Conservation (phyloP, 352 stramenopile species). For the Globisporangium polare region DNA sequence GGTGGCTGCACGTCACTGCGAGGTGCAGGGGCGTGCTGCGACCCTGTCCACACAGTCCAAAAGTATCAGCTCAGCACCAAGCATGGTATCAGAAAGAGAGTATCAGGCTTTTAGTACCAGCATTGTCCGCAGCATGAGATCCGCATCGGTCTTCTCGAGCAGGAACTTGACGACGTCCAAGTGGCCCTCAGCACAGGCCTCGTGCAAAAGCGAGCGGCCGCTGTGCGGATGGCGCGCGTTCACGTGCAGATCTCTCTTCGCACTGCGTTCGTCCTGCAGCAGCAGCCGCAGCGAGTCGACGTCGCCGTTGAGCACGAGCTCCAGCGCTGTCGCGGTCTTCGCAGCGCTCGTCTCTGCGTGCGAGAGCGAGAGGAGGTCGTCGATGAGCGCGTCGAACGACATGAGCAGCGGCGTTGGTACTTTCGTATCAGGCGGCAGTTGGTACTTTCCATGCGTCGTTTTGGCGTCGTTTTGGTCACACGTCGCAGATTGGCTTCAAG, state of each 20-base stretch:
- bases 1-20: constrained; percentile 52
- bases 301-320: constrained; percentile 30
- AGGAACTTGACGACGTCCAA: constrained; percentile 55
- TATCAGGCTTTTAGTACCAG: constrained; percentile 28
- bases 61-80: not conserved
- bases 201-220: constrained; percentile 57
- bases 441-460: constrained; percentile 7
- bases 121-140: constrained; percentile 62
- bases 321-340: constrained; percentile 16
- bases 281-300: constrained; percentile 21
- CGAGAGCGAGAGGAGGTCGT: constrained; percentile 34
- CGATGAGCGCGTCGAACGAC: constrained; percentile 37
- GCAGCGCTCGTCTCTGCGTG: not conserved
- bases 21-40: constrained; percentile 58
- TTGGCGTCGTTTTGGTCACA: constrained; percentile 14
- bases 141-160: constrained; percentile 35
- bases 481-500: constrained; percentile 20
- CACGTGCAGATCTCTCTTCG: constrained; percentile 16
- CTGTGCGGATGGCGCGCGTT: constrained; percentile 33
- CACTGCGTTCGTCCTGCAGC: constrained; percentile 15
- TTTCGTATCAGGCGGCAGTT: not conserved
- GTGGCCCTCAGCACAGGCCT: constrained; percentile 48
- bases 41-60: constrained; percentile 25
- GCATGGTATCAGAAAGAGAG: not conserved
- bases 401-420: constrained; percentile 4